A percentile compares a stretch with the other conserved stretches of the same genome.
These are phyloP conservation scores for Handroanthus guayacan DNA, from an alignment of 257 asterid species.

Conservation along the genomic window DNA sequence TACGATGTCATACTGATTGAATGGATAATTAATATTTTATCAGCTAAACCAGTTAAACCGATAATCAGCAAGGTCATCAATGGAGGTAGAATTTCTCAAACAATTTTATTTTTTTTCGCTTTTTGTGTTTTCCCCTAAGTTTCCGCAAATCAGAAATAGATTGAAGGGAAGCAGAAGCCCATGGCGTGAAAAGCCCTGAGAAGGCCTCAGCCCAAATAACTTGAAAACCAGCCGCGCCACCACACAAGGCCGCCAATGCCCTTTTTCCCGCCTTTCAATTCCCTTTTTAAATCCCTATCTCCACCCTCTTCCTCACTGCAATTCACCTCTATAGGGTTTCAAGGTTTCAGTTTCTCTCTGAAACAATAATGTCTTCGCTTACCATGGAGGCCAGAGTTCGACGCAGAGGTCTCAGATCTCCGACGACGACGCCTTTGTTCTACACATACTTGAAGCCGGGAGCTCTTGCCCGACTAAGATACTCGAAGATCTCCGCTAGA, in stretches of 20 bases:
- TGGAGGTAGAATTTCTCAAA: no score
- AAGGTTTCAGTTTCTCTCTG: not conserved
- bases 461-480: slow-evolving; percentile 57
- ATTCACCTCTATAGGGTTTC: slow-evolving; percentile 44
- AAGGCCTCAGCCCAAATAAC: not conserved
- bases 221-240: slow-evolving; percentile 34
- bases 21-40: no score
- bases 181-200: not conserved
- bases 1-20: no score
- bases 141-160: no score
- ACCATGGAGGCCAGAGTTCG: slow-evolving; percentile 40
- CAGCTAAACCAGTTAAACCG: no score
- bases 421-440: slow-evolving; percentile 22
- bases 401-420: slow-evolving; percentile 26
- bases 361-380: not conserved
- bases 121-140: no score
- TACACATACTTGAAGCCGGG: slow-evolving; percentile 60
- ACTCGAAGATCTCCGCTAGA: slow-evolving; percentile 56
- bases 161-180: not conserved
- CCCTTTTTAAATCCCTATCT: slow-evolving; percentile 36
- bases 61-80: no score
- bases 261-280: slow-evolving; percentile 47
- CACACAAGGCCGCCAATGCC: not conserved
- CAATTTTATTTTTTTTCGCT: no score
- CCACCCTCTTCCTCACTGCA: slow-evolving; percentile 15